phyloP scores from a whole-genome alignment of 345 rosid species.

The Syzygium oleosum region DNA sequence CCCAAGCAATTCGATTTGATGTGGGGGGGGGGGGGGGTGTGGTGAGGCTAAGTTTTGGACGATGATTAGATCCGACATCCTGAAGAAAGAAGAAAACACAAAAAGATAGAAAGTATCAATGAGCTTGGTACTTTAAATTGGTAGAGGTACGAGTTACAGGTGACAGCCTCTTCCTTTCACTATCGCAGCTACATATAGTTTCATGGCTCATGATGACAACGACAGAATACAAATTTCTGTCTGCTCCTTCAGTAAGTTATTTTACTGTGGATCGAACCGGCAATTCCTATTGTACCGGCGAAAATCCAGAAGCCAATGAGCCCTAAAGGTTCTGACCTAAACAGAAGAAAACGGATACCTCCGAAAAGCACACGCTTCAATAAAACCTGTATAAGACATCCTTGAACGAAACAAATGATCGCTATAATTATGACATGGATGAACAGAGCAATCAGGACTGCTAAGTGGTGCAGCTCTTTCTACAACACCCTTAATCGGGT shows the following conservation, averaged over 20 bases:
- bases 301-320: neutral
- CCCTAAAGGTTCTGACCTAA: neutral
- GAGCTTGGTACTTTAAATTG: neutral
- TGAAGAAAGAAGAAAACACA: neutral
- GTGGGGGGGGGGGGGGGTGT: neutral
- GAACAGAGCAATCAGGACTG: conserved; percentile 8
- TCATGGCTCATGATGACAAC: neutral
- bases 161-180: neutral
- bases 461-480: conserved; percentile 1
- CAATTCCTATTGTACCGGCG: neutral
- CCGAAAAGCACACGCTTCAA: neutral
- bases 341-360: neutral
- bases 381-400: neutral
- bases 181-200: neutral
- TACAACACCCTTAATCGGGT: conserved; percentile 5
- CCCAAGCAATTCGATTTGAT: neutral
- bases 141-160: neutral
- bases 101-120: neutral
- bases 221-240: neutral
- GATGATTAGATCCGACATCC: neutral
- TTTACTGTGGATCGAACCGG: neutral
- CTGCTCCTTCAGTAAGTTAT: neutral
- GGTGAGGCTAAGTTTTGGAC: neutral
- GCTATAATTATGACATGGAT: neutral
- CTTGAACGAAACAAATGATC: neutral